Evolutionary conservation across 1,139 yeast species (phyloP).

Genomic region (Lodderomyces orthopsilosis): DNA sequence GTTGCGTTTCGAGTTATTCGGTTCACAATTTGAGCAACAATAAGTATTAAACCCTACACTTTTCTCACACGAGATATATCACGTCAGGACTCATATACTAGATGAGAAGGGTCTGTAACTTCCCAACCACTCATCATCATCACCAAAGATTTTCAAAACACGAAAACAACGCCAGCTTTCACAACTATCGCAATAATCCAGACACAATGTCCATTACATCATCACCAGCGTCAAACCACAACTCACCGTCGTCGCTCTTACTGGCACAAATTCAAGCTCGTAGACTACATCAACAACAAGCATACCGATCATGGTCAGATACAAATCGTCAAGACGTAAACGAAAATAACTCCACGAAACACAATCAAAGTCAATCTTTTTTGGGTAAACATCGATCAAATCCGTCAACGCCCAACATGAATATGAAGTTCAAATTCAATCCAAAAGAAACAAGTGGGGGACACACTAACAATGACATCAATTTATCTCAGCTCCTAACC

Average conservation of each 20-base stretch:
- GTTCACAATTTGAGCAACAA: no score
- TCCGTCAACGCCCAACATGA: background rate
- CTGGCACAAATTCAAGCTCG: constrained; percentile 1
- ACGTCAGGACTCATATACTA: no score
- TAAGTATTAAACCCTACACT: no score
- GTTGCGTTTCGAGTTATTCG: no score
- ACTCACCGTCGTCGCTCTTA: constrained; percentile 11
- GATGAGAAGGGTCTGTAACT: no score
- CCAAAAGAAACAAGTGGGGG: background rate
- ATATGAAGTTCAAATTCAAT: constrained; percentile 9
- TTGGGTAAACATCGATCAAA: background rate
- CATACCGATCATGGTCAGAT: background rate
- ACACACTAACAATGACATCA: constrained; percentile 4
- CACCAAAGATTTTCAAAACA: no score
- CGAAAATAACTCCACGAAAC: background rate
- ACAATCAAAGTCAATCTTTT: background rate
- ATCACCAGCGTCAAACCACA: constrained; percentile 5
- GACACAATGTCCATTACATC: constrained; percentile 2
- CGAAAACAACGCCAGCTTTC: no score
- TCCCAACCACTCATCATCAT: no score
- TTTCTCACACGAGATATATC: no score
- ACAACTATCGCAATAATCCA: background rate
- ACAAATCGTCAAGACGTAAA: background rate
- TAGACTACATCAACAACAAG: constrained; percentile 4
- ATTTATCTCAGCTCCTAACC: constrained; percentile 11